Percentiles rank a stretch among this genome's conserved stretches.
phyloP scores from a whole-genome alignment of 2,329 filamentous ascomycete species.

The Rutstroemia sp. region DNA sequence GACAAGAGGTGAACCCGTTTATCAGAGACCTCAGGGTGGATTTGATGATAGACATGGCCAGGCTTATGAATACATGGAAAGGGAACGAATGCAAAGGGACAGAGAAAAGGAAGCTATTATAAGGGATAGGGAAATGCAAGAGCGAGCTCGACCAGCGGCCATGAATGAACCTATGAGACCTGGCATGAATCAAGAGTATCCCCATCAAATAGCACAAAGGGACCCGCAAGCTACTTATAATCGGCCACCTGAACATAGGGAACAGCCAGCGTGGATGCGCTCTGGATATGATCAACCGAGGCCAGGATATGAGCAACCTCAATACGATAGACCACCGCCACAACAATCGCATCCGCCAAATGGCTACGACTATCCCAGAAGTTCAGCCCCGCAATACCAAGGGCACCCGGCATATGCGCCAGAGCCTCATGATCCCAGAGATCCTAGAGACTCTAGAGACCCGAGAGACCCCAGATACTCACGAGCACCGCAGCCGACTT shows the following conservation, averaged over 20 bases:
- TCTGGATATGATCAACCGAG: constrained; percentile 19
- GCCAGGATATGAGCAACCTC: constrained; percentile 11
- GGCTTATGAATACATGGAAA: constrained; percentile 46
- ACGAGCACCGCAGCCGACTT: constrained; percentile 32
- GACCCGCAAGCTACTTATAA: constrained; percentile 19
- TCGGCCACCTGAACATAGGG: constrained; percentile 22
- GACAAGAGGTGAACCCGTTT: constrained; percentile 32
- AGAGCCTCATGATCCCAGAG: constrained; percentile 12
- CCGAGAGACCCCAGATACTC: constrained; percentile 12
- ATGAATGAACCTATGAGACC: constrained; percentile 14
- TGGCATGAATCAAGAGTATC: constrained; percentile 17
- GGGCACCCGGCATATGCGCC: constrained; percentile 22
- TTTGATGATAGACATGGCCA: constrained; percentile 28
- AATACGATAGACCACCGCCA: constrained; percentile 12
- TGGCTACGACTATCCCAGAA: constrained; percentile 24
- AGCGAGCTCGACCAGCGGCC: constrained; percentile 34
- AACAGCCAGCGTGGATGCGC: constrained; percentile 26
- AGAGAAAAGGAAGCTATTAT: neutral
- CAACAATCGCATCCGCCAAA: constrained; percentile 10
- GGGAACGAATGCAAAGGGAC: constrained; percentile 28
- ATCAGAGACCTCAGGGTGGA: constrained; percentile 17
- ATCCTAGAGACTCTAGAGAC: too few species aligned
- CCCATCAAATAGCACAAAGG: constrained; percentile 22
- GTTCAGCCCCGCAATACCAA: constrained; percentile 21
- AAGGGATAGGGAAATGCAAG: neutral